Percentiles rank a stretch among this genome's conserved stretches.
Conservation (phyloP, 2,329 filamentous ascomycete genomes). For the Cladosporium colombiae region DNA sequence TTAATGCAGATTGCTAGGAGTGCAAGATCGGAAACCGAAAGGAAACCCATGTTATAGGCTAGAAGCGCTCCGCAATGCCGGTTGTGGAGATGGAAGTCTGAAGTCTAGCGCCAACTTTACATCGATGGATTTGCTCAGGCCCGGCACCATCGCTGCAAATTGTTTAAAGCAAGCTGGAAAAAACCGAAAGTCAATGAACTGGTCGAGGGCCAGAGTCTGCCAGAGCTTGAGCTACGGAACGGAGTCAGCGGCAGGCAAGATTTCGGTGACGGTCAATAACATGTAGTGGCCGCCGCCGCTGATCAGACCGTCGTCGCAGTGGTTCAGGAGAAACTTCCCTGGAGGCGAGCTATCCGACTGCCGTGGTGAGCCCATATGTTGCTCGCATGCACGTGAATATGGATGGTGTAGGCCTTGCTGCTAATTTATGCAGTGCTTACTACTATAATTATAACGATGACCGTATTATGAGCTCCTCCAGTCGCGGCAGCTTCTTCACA, state of each 20-base stretch:
- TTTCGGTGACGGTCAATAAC: background rate
- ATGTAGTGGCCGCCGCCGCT: constrained; percentile 2
- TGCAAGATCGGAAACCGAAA: constrained; percentile 14
- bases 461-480: constrained; percentile 22
- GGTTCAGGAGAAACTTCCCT: constrained; percentile 10
- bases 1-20: constrained; percentile 4
- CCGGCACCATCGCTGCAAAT: constrained; percentile 1
- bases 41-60: constrained; percentile 14
- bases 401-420: background rate
- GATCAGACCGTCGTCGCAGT: constrained; percentile 4
- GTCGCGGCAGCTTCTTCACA: constrained; percentile 28
- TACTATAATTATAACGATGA: constrained; percentile 9
- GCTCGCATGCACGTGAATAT: background rate
- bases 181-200: background rate
- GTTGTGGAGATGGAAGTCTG: constrained; percentile 16
- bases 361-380: background rate
- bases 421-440: background rate
- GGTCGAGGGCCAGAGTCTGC: constrained; percentile 5
- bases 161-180: background rate
- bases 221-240: constrained; percentile 1
- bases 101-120: constrained; percentile 11
- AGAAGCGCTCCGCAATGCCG: constrained; percentile 18
- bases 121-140: constrained; percentile 1
- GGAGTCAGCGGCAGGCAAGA: background rate
- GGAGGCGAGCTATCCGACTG: background rate